Evolutionary conservation across 192 early-diverging fungal species (phyloP).

Genomic region (Paraglomus brasilianum): DNA sequence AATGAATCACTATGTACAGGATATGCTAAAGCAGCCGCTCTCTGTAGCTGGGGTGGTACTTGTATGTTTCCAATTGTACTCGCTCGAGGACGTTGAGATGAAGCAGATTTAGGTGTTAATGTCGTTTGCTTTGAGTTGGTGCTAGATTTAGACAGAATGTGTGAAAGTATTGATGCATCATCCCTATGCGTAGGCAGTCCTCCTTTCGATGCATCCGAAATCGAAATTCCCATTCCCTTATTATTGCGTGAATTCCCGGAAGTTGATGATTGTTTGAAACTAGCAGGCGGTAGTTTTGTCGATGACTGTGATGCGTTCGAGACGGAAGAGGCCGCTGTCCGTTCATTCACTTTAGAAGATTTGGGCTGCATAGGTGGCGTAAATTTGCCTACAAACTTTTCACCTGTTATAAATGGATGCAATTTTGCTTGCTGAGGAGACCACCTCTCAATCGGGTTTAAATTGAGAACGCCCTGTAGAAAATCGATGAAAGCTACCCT

Average conservation of each 20-base stretch:
- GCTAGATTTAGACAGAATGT: slow-evolving; percentile 13
- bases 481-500: slow-evolving; percentile 89
- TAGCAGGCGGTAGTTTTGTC: slow-evolving; percentile 1
- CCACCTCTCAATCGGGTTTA: slow-evolving; percentile 94
- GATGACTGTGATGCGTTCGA: slow-evolving; percentile 16
- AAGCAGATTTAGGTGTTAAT: slow-evolving; percentile 1
- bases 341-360: slow-evolving; percentile 4
- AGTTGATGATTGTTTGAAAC: no score
- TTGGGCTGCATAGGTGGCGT: slow-evolving; percentile 49
- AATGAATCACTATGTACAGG: slow-evolving; percentile 15
- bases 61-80: slow-evolving; percentile 46
- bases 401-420: slow-evolving; percentile 96
- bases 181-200: no score
- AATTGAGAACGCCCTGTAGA: slow-evolving; percentile 79
- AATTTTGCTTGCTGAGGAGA: slow-evolving; percentile 89
- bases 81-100: slow-evolving; percentile 38
- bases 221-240: no score
- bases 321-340: neutral
- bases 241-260: no score
- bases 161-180: neutral
- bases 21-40: slow-evolving; percentile 31
- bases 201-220: no score
- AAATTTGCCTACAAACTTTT: slow-evolving; percentile 71
- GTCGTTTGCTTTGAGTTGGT: slow-evolving; percentile 3
- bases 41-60: slow-evolving; percentile 38